Conservation (phyloP, 257 asterid species). For the Voacanga thouarsii region DNA sequence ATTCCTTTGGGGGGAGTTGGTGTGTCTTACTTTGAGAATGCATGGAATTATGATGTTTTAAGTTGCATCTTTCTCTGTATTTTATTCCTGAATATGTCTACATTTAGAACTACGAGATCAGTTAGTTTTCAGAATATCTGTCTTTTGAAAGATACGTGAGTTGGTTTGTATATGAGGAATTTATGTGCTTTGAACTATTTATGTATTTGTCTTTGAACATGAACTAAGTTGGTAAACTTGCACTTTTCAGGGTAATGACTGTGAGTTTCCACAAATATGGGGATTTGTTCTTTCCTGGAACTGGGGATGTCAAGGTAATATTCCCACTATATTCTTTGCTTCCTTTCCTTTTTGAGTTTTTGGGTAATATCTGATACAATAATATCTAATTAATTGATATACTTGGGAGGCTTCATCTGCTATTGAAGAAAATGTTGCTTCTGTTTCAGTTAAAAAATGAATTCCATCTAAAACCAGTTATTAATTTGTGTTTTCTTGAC, state of each 20-base stretch:
- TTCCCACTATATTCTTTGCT: conserved; percentile 20
- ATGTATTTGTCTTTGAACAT: background rate
- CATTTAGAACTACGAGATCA: background rate
- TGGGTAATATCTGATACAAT: conserved; percentile 1
- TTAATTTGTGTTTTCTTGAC: background rate
- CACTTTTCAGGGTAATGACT: conserved; percentile 87
- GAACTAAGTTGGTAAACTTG: conserved; percentile 14
- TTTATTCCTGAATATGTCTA: background rate
- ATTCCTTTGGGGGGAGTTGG: background rate
- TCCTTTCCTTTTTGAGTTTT: background rate
- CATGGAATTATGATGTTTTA: background rate
- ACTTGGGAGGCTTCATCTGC: background rate
- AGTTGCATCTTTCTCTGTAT: background rate
- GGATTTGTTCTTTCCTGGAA: conserved; percentile 94
- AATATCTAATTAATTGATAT: background rate
- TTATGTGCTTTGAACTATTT: background rate
- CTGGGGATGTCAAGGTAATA: conserved; percentile 95
- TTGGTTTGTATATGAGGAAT: background rate
- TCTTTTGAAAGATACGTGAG: background rate
- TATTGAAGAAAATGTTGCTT: background rate
- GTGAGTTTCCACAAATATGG: conserved; percentile 99
- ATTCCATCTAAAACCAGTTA: background rate
- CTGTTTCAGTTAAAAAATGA: background rate
- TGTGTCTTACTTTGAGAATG: background rate
- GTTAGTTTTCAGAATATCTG: background rate